phyloP scores from a whole-genome alignment of 176 grass and related monocot genomes.

The Hordeum marinum region DNA sequence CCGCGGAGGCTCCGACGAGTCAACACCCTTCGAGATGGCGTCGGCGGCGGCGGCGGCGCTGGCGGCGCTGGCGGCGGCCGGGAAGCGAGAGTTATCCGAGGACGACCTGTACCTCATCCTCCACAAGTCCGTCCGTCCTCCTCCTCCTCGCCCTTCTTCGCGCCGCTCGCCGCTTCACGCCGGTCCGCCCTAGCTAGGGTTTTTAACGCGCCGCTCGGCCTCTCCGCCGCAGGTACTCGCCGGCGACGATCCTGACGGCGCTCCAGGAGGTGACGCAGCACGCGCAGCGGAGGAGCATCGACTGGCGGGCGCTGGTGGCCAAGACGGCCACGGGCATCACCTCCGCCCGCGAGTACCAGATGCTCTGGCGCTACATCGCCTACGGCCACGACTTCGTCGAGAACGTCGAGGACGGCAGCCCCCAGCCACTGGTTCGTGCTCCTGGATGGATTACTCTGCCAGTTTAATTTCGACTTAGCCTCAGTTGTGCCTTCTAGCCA shows the following conservation, averaged over 20 bases:
- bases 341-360: conserved; percentile 81
- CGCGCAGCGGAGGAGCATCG: conserved; percentile 31
- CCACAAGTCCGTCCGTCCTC: conserved; percentile 40
- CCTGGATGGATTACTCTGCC: neutral
- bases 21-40: neutral
- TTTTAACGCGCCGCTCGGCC: conserved; percentile 24
- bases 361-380: conserved; percentile 91
- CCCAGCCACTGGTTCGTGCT: conserved; percentile 61
- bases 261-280: conserved; percentile 73
- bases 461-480: neutral
- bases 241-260: conserved; percentile 58
- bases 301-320: conserved; percentile 59
- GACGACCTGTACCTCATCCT: conserved; percentile 69
- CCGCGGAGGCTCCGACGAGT: neutral
- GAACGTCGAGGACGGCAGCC: conserved; percentile 27
- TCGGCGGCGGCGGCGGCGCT: neutral
- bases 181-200: conserved; percentile 43
- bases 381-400: conserved; percentile 47
- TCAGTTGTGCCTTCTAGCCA: neutral
- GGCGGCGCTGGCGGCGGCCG: conserved; percentile 1
- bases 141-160: neutral
- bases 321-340: conserved; percentile 76
- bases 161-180: neutral
- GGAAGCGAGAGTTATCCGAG: conserved; percentile 59
- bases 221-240: conserved; percentile 50